Evolutionary conservation across 78 protist species (phyloP), one percentile per base, ranked within the genome.

Genomic region (Emiliania huxleyi): DNA sequence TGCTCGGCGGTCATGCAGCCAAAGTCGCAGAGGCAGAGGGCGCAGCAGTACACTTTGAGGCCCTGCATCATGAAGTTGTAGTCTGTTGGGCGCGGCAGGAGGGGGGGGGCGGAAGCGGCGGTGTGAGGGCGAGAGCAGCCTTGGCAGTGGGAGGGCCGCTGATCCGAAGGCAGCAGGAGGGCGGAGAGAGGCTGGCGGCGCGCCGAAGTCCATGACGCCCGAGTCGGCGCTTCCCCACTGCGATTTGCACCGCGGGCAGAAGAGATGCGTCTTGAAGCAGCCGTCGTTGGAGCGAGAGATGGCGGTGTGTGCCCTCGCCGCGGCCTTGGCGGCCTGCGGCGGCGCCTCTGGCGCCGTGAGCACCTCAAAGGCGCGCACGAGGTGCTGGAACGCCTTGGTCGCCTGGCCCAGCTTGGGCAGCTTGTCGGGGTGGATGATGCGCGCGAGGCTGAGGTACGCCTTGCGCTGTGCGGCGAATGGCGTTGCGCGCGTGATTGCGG

Each of bases 361-460:
- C 55, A 5, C n/a, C 55, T 81, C 89, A 42, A 44, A 81, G 33
- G 89, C 46, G 3, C 42, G 4, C 11, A 81, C 89, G 2, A 81
- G 89, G 23, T 2, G 6, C 55, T 81, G 89, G 55, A 81, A 81
- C 33, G 89, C 89, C 6, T 11, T 4, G 6, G 49, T 81, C 18
- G 89, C 89, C 40, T 19, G 56, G 23, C 2, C 40, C 38, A 43
- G 44, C 25, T 18, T 5, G 38, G 22, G 29, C 25, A 81, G 48
- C 89, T 44, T 81, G 89, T 81, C 89, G 4, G 89, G 89, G 89
- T 81, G 89, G 38, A 81, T 33, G 15, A 44, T 2, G 23, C 89
- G 49, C 38, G 89, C 52, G 55, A 81, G 56, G 56, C 5, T 0
- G 3, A 81, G 89, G 38, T 81, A 81, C 12, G 49, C 55, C 23